phyloP scores from a whole-genome alignment of 176 grass and related monocot species.

The Raddia distichophylla region DNA sequence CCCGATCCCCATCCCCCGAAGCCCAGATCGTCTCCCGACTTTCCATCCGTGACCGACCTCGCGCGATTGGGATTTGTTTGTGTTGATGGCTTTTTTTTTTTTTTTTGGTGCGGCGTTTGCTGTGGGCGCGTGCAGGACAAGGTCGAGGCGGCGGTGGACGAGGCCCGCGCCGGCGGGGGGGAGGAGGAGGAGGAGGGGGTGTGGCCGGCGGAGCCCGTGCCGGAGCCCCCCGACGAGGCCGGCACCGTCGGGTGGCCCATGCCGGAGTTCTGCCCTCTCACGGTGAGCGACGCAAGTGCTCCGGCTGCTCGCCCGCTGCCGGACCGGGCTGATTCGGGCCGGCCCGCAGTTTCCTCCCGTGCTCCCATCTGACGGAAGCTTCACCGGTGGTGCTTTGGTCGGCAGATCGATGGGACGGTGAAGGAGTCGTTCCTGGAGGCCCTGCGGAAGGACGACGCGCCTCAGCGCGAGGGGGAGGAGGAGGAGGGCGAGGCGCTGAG shows the following conservation, averaged over 20 bases:
- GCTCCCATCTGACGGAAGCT: background rate
- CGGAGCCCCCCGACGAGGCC: conserved; percentile 57
- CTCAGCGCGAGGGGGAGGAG: background rate
- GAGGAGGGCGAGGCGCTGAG: conserved; percentile 32
- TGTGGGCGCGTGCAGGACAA: conserved; percentile 45
- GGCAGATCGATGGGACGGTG: conserved; percentile 50
- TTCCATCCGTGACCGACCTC: background rate
- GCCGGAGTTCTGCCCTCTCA: conserved; percentile 66
- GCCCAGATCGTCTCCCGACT: background rate
- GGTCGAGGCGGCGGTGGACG: conserved; percentile 24
- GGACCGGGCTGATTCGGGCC: background rate
- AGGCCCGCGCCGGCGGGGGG: background rate
- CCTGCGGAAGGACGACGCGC: conserved; percentile 40
- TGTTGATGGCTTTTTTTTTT: background rate
- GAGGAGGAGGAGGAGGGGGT: conserved; percentile 1
- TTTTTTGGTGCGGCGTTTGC: background rate
- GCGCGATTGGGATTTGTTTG: background rate
- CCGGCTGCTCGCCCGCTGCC: background rate
- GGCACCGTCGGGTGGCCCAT: conserved; percentile 57
- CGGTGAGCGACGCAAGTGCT: conserved; percentile 30
- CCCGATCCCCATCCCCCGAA: background rate
- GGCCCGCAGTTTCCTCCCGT: background rate
- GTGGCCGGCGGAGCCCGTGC: conserved; percentile 52
- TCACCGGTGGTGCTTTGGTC: background rate
- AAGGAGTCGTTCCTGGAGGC: conserved; percentile 52